Percentiles rank a stretch among this genome's conserved stretches.
Evolutionary conservation across 2,329 filamentous ascomycete genomes (phyloP).

Genomic region (Neofusicoccum sp.): DNA sequence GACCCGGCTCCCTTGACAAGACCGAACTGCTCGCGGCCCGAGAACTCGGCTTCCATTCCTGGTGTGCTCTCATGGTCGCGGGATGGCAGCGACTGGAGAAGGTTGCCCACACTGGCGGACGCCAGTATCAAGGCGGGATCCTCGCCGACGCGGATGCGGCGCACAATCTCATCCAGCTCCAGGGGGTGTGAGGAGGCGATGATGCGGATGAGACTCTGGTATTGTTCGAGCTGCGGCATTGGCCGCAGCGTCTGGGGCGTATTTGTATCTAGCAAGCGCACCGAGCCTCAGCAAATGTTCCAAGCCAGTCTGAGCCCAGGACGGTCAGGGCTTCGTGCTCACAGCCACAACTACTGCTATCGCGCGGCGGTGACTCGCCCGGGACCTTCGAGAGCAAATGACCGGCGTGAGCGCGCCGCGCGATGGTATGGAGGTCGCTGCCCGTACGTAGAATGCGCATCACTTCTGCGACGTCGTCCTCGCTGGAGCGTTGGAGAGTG

Average conservation of each 20-base stretch:
- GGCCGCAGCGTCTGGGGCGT: neutral
- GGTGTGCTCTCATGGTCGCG: conserved; percentile 16
- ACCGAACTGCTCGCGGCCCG: conserved; percentile 19
- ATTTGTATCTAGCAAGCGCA: conserved; percentile 1
- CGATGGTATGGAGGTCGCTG: conserved; percentile 20
- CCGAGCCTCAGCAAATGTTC: conserved; percentile 14
- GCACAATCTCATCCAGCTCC: conserved; percentile 24
- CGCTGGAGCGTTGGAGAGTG: conserved; percentile 21
- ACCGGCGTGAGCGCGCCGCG: conserved; percentile 23
- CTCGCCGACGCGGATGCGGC: conserved; percentile 19
- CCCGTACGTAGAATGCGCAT: conserved; percentile 22
- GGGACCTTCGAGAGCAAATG: conserved; percentile 19
- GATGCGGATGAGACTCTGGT: conserved; percentile 17
- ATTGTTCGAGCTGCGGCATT: neutral
- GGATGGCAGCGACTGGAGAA: conserved; percentile 13
- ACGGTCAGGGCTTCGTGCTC: conserved; percentile 7
- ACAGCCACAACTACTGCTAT: conserved; percentile 16
- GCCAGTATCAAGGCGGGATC: conserved; percentile 18
- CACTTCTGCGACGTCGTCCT: conserved; percentile 22
- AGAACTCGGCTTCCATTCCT: conserved; percentile 21
- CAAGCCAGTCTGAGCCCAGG: conserved; percentile 7
- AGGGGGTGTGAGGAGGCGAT: conserved; percentile 12
- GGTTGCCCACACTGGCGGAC: neutral
- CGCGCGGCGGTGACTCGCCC: conserved; percentile 8
- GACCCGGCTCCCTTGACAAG: conserved; percentile 18